phyloP scores from a whole-genome alignment of 2,329 filamentous ascomycete species.

The Coniochaeta sp. region DNA sequence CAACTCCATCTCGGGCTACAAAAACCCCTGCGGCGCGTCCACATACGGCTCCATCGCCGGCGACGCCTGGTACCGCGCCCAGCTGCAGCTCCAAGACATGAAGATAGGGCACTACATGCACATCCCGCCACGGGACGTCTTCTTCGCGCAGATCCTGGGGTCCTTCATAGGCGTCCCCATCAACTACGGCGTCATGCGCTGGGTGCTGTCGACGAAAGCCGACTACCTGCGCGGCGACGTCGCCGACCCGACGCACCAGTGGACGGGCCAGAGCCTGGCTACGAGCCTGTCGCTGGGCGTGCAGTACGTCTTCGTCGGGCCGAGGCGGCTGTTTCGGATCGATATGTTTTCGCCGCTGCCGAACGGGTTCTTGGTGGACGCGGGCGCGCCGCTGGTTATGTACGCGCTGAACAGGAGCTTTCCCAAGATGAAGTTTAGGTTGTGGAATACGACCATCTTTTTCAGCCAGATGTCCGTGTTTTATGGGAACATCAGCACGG shows the following conservation, averaged over 20 bases:
- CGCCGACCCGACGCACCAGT: slow-evolving; percentile 50
- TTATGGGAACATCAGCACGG: slow-evolving; percentile 56
- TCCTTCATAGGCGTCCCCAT: slow-evolving; percentile 52
- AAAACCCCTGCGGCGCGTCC: slow-evolving; percentile 51
- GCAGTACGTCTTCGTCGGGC: slow-evolving; percentile 54
- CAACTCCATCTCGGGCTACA: slow-evolving; percentile 34
- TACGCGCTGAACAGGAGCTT: slow-evolving; percentile 47
- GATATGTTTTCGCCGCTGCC: slow-evolving; percentile 40
- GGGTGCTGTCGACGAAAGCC: slow-evolving; percentile 50
- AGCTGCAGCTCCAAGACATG: slow-evolving; percentile 53
- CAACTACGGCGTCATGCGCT: slow-evolving; percentile 54
- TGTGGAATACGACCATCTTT: slow-evolving; percentile 58
- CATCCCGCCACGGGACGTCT: slow-evolving; percentile 49
- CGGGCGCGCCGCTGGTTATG: slow-evolving; percentile 35
- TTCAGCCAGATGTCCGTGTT: slow-evolving; percentile 47
- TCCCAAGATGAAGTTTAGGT: slow-evolving; percentile 44
- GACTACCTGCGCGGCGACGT: slow-evolving; percentile 45
- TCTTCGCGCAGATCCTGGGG: slow-evolving; percentile 55
- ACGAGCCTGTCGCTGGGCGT: slow-evolving; percentile 46
- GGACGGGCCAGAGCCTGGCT: slow-evolving; percentile 50
- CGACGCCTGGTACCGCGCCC: slow-evolving; percentile 53
- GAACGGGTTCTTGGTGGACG: slow-evolving; percentile 47
- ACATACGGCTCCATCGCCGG: slow-evolving; percentile 53
- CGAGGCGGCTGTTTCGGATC: slow-evolving; percentile 39
- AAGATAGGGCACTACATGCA: slow-evolving; percentile 62